Percentiles rank a stretch among this genome's conserved stretches.
Evolutionary conservation across 2,329 filamentous ascomycete genomes (phyloP).

Genomic region (Emmonsiellopsis sp.): DNA sequence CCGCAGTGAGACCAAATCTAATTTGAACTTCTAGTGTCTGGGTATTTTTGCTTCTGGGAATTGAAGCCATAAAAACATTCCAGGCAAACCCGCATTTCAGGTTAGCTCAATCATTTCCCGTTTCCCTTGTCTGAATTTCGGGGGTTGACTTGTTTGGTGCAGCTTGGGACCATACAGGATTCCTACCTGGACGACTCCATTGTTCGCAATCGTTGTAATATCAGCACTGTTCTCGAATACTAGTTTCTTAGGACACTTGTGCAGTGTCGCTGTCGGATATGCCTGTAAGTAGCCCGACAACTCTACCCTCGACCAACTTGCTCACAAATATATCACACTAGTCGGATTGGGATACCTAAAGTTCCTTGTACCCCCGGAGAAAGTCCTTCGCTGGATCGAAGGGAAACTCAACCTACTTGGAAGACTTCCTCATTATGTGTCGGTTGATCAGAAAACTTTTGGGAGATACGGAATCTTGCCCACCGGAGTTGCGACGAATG

Average conservation of each 20-base stretch:
- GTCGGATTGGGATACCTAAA: conserved; percentile 83
- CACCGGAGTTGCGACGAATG: conserved; percentile 29
- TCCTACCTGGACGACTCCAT: conserved; percentile 83
- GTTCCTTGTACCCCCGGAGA: conserved; percentile 81
- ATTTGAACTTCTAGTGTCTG: conserved; percentile 56
- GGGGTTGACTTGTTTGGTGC: conserved; percentile 15
- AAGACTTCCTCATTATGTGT: conserved; percentile 82
- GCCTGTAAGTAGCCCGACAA: conserved; percentile 51
- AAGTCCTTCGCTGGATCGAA: conserved; percentile 79
- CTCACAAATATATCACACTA: conserved; percentile 25
- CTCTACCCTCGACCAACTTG: neutral
- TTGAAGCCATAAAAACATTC: conserved; percentile 80
- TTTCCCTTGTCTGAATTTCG: neutral
- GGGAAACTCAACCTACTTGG: conserved; percentile 76
- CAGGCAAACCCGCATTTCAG: conserved; percentile 69
- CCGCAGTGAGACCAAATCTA: neutral
- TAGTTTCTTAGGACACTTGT: conserved; percentile 78
- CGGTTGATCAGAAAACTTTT: conserved; percentile 91
- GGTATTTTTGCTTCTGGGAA: conserved; percentile 79
- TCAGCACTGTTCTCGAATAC: conserved; percentile 70
- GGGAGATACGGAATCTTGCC: conserved; percentile 86
- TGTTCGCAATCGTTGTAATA: conserved; percentile 66
- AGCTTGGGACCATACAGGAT: conserved; percentile 59
- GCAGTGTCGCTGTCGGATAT: conserved; percentile 77
- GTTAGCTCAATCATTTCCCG: conserved; percentile 24